Conservation (phyloP, 495 filamentous ascomycete species). For the Xylaria cubensis region DNA sequence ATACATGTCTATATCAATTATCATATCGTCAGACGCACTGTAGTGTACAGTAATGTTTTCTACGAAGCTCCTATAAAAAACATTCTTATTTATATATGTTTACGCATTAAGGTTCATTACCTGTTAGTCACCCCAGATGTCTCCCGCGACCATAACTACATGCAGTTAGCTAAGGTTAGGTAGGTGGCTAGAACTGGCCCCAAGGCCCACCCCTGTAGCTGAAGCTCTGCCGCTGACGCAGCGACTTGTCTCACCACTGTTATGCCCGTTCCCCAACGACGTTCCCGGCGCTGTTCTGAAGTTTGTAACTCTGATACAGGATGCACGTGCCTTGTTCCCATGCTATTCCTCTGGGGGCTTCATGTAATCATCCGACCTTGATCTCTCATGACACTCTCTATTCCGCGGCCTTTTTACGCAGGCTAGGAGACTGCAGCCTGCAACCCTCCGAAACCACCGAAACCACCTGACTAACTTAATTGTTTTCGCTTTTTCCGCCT, state of each 20-base stretch:
- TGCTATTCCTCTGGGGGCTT: neutral
- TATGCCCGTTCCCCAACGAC: neutral
- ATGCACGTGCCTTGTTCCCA: slow-evolving; percentile 8
- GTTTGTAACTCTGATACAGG: neutral
- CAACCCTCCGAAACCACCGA: slow-evolving; percentile 2
- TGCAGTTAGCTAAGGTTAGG: neutral
- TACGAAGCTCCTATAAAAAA: neutral
- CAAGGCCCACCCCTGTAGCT: neutral
- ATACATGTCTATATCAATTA: neutral
- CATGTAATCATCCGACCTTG: slow-evolving; percentile 10
- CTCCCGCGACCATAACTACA: neutral
- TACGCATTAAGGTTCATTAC: too few relatives aligned
- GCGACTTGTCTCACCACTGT: slow-evolving; percentile 16
- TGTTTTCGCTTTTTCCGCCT: neutral
- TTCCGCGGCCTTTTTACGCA: neutral
- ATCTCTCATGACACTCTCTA: neutral
- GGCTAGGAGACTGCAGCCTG: neutral
- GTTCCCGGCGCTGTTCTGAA: neutral
- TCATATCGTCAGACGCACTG: neutral
- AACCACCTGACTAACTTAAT: neutral
- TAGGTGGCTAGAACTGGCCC: neutral
- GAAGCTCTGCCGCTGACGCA: neutral
- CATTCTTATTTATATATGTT: neutral
- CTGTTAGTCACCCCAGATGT: neutral
- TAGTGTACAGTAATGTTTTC: neutral